These are phyloP conservation scores for Talaromyces albobiverticillius DNA, from an alignment of 2,329 filamentous ascomycete species.

Conservation along the genomic window DNA sequence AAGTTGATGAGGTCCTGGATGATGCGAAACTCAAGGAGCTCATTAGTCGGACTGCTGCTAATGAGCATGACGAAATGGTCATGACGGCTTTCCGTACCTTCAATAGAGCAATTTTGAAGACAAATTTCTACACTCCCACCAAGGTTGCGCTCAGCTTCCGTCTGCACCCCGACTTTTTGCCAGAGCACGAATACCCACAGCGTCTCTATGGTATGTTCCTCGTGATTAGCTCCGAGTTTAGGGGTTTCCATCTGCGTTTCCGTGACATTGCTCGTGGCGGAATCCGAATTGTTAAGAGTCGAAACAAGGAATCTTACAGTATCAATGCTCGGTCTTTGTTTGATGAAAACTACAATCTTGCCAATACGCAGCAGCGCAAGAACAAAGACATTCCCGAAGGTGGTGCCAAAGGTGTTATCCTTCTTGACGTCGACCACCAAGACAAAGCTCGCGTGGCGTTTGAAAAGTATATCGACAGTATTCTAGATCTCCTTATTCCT, in stretches of 20 bases:
- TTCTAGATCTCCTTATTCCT: constrained; percentile 87
- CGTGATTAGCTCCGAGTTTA: constrained; percentile 93
- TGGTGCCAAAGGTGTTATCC: constrained; percentile 94
- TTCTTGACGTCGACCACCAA: constrained; percentile 90
- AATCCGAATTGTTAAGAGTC: constrained; percentile 97
- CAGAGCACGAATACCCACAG: constrained; percentile 87
- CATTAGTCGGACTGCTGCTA: constrained; percentile 76
- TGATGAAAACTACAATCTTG: constrained; percentile 97
- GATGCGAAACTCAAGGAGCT: constrained; percentile 70
- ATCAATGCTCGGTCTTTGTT: constrained; percentile 97
- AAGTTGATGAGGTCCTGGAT: constrained; percentile 71
- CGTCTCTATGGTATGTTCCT: constrained; percentile 98
- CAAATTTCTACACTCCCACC: constrained; percentile 95
- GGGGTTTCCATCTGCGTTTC: constrained; percentile 96
- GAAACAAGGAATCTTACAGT: constrained; percentile 90
- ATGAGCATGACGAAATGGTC: constrained; percentile 97
- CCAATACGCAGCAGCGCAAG: constrained; percentile 98
- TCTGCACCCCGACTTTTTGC: constrained; percentile 75
- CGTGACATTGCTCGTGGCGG: constrained; percentile 94
- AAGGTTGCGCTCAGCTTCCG: constrained; percentile 98
- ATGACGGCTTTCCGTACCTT: constrained; percentile 96
- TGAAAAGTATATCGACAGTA: constrained; percentile 99
- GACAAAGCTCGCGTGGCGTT: constrained; percentile 90
- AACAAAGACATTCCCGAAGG: constrained; percentile 99
- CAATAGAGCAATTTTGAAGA: constrained; percentile 91